Evolutionary conservation across 768 basidiomycete species (phyloP), one percentile per base, ranked within the genome.

Genomic region (Tremella yokohamensis): DNA sequence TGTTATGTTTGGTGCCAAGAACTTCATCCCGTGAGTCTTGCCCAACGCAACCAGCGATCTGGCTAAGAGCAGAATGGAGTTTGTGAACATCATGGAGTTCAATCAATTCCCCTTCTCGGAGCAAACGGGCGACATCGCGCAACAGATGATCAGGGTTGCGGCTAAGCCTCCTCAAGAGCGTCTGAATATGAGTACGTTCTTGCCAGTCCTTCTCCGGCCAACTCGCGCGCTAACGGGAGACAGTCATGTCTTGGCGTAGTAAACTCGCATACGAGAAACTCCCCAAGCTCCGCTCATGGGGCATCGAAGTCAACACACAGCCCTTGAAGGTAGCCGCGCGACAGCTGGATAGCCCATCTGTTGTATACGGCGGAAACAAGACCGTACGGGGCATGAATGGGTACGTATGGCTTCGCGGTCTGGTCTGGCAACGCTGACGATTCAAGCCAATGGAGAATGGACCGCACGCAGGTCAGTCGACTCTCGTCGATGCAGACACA

Each of bases 281-380:
- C 8, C 65, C 66, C 37, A 76, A 74, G 63, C 52, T 75, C 58
- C 56, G 64, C n/a, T 64, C 68, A 15, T 77, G 76, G 76, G 70
- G 70, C 15, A 44, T 77, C n/a, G 62, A 70, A 39, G 62, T 77
- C 44, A 37, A 66, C 3, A 25, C 25, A 1, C 24, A 65, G 9
- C 65, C 74, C 66, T 68, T 72, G 68, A 48, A 54, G 20, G 56
- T 74, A 37, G 52, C 66, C 37, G 76, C 72, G 19, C 61, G 76
- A 19, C 68, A 76, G 8, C 65, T 77, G 12, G 52, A 50, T 12
- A 58, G 72, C 1, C 76, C 76, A 7, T 51, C 42, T 6, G 60
- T 77, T 24, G 24, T 57, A 15, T 77, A 77, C 60, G 72, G 62
- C n/a, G 65, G 56, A 16, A 55, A 56, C 54, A 64, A 68, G 53